A percentile compares a stretch with the other conserved stretches of the same genome.
These are phyloP conservation scores for Fusarium burgessii DNA, from an alignment of 2,329 filamentous ascomycete genomes.

Conservation along the genomic window DNA sequence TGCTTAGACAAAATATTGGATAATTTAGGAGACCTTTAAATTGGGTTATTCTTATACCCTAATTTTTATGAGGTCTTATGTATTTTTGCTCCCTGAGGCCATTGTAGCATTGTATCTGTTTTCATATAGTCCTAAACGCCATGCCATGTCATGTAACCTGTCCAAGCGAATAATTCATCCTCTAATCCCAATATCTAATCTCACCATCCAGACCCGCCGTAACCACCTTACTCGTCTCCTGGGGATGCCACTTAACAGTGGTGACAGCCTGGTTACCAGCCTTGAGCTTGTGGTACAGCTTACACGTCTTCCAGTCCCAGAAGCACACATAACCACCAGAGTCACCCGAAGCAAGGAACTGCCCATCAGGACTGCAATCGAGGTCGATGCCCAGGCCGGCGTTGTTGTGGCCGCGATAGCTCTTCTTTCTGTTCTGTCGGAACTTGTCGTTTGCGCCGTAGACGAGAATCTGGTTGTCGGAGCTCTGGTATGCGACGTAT, in stretches of 20 bases:
- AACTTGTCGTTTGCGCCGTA: slow-evolving; percentile 97
- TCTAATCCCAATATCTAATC: slow-evolving; percentile 92
- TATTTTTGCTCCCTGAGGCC: neutral
- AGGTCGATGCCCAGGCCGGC: slow-evolving; percentile 94
- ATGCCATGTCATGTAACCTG: slow-evolving; percentile 44
- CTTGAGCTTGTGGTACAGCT: slow-evolving; percentile 97
- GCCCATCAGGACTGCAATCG: slow-evolving; percentile 88
- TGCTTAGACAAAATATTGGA: too few species aligned
- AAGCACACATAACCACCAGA: slow-evolving; percentile 91
- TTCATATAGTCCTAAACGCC: slow-evolving; percentile 41
- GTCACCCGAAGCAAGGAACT: slow-evolving; percentile 90
- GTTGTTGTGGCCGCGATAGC: slow-evolving; percentile 94
- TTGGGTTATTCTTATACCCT: too few species aligned
- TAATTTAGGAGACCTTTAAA: too few species aligned
- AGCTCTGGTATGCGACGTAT: slow-evolving; percentile 92
- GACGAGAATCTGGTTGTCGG: slow-evolving; percentile 96
- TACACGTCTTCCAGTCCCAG: slow-evolving; percentile 99
- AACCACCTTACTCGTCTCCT: slow-evolving; percentile 93
- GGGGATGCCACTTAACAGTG: slow-evolving; percentile 95
- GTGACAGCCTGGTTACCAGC: slow-evolving; percentile 85
- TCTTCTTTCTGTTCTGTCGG: slow-evolving; percentile 97
- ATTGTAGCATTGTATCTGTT: slow-evolving; percentile 18
- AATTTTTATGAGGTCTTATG: neutral
- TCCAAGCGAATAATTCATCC: slow-evolving; percentile 6
- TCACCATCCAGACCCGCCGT: slow-evolving; percentile 90